Percentiles rank a stretch among this genome's conserved stretches.
phyloP scores from a whole-genome alignment of 1,284 basidiomycete species.

The Salmacisia buchloeana region DNA sequence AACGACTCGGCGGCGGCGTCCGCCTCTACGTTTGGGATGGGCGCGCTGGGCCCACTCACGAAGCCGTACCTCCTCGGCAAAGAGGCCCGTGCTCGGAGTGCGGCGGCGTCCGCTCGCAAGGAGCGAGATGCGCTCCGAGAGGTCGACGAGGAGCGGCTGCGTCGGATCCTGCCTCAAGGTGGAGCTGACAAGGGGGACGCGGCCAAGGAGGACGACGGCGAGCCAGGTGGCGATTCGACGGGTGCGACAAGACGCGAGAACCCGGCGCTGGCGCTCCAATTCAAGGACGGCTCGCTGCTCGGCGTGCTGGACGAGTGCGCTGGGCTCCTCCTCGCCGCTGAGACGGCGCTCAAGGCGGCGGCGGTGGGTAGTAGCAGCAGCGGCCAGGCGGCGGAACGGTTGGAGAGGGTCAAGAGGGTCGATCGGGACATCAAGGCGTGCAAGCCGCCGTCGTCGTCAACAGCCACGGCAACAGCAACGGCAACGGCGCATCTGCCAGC shows the following conservation, averaged over 20 bases:
- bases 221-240: no score
- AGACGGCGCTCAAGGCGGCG: constrained; percentile 9
- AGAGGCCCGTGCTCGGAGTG: background rate
- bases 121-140: constrained; percentile 1
- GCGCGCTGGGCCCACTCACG: background rate
- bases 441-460: background rate
- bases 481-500: background rate
- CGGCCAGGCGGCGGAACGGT: constrained; percentile 19
- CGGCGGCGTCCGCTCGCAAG: background rate
- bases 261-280: background rate
- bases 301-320: background rate
- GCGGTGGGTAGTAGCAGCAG: constrained; percentile 17
- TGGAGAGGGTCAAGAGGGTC: constrained; percentile 33
- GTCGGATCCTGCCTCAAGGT: background rate
- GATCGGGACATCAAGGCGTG: constrained; percentile 16
- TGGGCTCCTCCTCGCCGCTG: background rate
- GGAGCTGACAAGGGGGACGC: no score
- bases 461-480: background rate
- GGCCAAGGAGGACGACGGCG: no score
- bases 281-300: constrained; percentile 9
- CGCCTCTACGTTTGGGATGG: background rate
- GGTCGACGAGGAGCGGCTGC: background rate
- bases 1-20: background rate
- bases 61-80: background rate
- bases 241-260: no score